Conservation (phyloP, 139 green algal species). For the Ulvella scutata region DNA sequence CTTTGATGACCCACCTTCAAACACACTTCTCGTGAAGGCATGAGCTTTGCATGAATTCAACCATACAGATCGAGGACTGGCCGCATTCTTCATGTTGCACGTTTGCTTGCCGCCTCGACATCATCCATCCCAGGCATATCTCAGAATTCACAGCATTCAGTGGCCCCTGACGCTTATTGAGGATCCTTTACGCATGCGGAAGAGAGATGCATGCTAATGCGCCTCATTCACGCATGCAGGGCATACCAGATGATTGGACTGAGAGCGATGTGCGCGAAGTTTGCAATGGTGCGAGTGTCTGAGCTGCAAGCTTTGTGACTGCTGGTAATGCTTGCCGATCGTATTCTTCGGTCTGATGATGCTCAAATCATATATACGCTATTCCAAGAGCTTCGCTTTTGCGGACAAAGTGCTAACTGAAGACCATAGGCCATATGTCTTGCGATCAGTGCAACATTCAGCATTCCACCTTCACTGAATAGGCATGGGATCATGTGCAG, state of each 20-base stretch:
- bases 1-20: too few species aligned
- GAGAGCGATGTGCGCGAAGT: background rate
- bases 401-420: background rate
- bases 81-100: too few species aligned
- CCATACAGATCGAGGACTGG: too few species aligned
- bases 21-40: too few species aligned
- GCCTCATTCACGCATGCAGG: background rate
- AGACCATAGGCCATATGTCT: background rate
- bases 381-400: background rate
- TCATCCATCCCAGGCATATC: too few species aligned
- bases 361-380: constrained; percentile 1
- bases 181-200: too few species aligned
- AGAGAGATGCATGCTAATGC: too few species aligned
- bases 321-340: background rate
- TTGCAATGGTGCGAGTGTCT: background rate
- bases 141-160: too few species aligned
- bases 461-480: background rate
- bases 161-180: too few species aligned
- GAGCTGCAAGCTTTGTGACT: background rate
- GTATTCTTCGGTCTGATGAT: background rate
- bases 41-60: too few species aligned
- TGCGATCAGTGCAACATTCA: background rate
- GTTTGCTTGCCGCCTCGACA: too few species aligned
- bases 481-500: too few species aligned
- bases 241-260: background rate